Evolutionary conservation across 345 rosid genomes (phyloP), one percentile per base, ranked within the genome.

Genomic region (Anacardium occidentale): DNA sequence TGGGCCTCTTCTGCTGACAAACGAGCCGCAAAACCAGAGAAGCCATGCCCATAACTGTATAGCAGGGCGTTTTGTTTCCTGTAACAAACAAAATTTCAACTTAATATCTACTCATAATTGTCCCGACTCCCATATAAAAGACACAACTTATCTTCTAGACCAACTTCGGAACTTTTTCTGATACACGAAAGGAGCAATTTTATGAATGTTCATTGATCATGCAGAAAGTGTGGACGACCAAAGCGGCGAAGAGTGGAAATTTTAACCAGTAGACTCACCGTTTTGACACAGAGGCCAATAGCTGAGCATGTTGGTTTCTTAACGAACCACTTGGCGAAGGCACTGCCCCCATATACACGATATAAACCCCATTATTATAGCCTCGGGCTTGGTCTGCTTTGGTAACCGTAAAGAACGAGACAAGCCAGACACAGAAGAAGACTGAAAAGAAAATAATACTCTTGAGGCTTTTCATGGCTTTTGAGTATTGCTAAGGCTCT

Each of bases 11-110:
- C 89, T 25, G 83, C 87, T 75, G 97, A 74, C 64, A 91, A 73
- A 75, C 78, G 87, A 61, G 97, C 96, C 7, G 94, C 92, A 15
- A 94, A 93, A 42, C 96, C 94, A 7, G 96, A 83, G 81, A 94
- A 86, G 17, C 97, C 89, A 58, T 83, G 83, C 32, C 75, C 80
- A 51, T 90, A 91, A 59, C 32, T 76, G 73, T 74, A 90, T 2
- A 90, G 73, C 47, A 88, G 18, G 55, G 84, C 84, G 42, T 72
- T 76, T 55, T 69, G 73, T 32, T 82, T 82, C 92, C 94, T 93
- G 61, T 10, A 64, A 72, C 58, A 74, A 26, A 37, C 0, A 15
- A 11, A 65, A 29, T 2, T 48, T 53, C 60, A 40, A 15, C 34
- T 62, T 40, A 37, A n/a, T n/a, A n/a, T n/a, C n/a, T n/a, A n/a